A percentile compares a stretch with the other conserved stretches of the same genome.
Evolutionary conservation across 129 eudicot species (phyloP).

Genomic region (Artemisia argyi): DNA sequence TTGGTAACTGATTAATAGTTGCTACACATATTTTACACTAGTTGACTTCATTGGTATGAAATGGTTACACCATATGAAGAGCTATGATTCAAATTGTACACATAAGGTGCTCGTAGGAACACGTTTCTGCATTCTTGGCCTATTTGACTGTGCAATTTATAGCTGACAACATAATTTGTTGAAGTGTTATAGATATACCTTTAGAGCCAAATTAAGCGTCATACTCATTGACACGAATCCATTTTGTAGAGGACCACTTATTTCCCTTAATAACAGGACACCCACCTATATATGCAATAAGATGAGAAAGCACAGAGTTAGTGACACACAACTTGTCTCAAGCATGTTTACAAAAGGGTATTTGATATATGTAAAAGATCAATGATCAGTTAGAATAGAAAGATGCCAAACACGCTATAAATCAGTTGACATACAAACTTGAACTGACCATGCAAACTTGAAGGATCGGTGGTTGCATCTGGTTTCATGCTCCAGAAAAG

Average conservation of each 20-base stretch:
- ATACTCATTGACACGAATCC: constrained; percentile 6
- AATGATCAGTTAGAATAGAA: not conserved
- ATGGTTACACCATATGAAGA: too few relatives aligned
- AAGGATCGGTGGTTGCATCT: constrained; percentile 7
- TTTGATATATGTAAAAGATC: not conserved
- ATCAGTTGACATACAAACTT: too few relatives aligned
- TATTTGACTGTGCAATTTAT: not conserved
- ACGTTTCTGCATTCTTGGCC: not conserved
- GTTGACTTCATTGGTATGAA: too few relatives aligned
- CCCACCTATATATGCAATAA: not conserved
- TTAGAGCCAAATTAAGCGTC: not conserved
- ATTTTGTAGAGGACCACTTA: constrained; percentile 13
- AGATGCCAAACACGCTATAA: not conserved
- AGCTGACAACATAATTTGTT: too few relatives aligned
- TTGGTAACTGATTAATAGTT: too few relatives aligned
- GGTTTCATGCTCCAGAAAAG: constrained; percentile 21
- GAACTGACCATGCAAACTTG: constrained; percentile 15
- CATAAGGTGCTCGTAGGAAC: not conserved
- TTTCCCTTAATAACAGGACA: constrained; percentile 14
- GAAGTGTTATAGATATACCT: not conserved
- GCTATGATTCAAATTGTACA: too few relatives aligned
- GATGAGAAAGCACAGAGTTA: not conserved
- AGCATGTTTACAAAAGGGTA: not conserved
- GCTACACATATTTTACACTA: too few relatives aligned
- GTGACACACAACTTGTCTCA: not conserved